These are phyloP conservation scores for Crucihimalaya himalaica DNA, from an alignment of 345 rosid genomes.

Conservation along the genomic window DNA sequence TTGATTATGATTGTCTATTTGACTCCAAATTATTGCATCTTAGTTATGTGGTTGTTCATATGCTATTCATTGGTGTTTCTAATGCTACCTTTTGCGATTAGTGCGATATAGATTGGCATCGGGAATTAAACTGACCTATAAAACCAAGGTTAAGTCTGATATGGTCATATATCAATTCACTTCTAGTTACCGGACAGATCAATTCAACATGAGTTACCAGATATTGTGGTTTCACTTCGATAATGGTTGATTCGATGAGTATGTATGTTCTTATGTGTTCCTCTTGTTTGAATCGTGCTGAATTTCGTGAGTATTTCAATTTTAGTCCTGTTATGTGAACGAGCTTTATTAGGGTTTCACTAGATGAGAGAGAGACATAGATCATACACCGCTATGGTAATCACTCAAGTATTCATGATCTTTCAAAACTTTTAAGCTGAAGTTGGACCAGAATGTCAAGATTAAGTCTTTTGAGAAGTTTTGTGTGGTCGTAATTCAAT, in stretches of 20 bases:
- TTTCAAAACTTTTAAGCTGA: background rate
- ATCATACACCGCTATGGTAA: background rate
- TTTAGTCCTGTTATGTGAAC: background rate
- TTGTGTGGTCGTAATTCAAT: background rate
- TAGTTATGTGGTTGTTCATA: background rate
- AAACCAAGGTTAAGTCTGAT: too few relatives aligned
- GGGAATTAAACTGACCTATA: background rate
- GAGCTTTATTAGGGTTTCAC: background rate
- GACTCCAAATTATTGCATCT: background rate
- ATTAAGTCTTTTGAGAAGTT: background rate
- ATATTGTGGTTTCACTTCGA: too few relatives aligned
- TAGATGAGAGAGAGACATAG: background rate
- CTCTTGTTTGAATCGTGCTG: background rate
- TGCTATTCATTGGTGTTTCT: background rate
- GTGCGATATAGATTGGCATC: background rate
- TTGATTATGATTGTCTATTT: background rate
- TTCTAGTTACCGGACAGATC: too few relatives aligned
- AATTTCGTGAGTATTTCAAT: background rate
- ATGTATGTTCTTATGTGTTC: background rate
- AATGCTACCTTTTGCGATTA: background rate
- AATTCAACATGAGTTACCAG: too few relatives aligned
- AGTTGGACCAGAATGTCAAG: background rate
- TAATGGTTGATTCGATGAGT: background rate
- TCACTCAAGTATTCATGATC: background rate
- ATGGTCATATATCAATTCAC: too few relatives aligned